These are phyloP conservation scores for Fusarium devonianum DNA, from an alignment of 2,329 filamentous ascomycete genomes.

Conservation along the genomic window DNA sequence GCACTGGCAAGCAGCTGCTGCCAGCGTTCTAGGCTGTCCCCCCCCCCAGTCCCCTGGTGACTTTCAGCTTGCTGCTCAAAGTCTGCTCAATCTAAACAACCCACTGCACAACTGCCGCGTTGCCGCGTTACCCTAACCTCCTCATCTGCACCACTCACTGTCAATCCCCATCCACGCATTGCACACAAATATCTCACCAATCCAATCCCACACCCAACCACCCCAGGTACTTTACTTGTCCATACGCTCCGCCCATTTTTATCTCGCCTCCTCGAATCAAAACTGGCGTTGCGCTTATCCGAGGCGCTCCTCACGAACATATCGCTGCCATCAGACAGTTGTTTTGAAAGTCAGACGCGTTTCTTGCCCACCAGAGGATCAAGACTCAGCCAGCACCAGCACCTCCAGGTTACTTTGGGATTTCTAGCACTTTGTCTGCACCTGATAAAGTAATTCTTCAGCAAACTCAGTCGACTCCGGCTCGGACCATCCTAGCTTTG, in stretches of 20 bases:
- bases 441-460: conserved; percentile 10
- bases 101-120: conserved; percentile 12
- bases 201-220: conserved; percentile 1
- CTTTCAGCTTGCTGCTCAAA: conserved; percentile 3
- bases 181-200: not conserved
- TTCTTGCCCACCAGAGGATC: not conserved
- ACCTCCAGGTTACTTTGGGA: not conserved
- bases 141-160: conserved; percentile 2
- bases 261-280: not conserved
- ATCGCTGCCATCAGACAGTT: conserved; percentile 3
- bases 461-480: conserved; percentile 2
- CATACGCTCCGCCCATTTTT: conserved; percentile 4
- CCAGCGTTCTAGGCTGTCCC: conserved; percentile 11
- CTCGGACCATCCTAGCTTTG: conserved; percentile 12
- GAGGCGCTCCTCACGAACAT: conserved; percentile 6
- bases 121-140: conserved; percentile 7
- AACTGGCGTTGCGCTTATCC: conserved; percentile 4
- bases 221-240: not conserved
- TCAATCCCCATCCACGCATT: conserved; percentile 1
- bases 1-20: conserved; percentile 7
- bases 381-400: not conserved
- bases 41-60: too few relatives aligned
- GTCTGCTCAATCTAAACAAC: conserved; percentile 15
- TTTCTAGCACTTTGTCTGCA: not conserved
- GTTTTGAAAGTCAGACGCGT: conserved; percentile 14